Percentiles rank a stretch among this genome's conserved stretches.
phyloP scores from a whole-genome alignment of 2,329 filamentous ascomycete genomes.

The Macrophomina pseudophaseolina region DNA sequence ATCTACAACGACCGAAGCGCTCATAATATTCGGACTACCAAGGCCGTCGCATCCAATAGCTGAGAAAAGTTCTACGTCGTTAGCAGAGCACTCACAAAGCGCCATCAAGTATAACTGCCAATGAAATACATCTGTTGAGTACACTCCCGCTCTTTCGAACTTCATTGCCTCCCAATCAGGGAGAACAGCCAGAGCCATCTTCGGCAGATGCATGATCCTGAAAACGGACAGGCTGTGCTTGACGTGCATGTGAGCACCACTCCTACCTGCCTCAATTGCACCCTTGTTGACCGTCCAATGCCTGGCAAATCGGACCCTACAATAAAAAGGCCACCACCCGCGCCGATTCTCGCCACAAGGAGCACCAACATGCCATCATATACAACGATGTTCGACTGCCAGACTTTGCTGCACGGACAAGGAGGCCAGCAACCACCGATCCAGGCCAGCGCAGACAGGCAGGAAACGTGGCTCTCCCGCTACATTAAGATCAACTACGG shows the following conservation, averaged over 20 bases:
- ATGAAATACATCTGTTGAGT: not conserved
- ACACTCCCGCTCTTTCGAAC: not conserved
- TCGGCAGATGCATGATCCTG: not conserved
- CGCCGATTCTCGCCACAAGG: not conserved
- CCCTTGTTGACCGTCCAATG: not conserved
- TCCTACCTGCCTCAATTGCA: too few relatives aligned
- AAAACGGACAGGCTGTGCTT: not conserved
- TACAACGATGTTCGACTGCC: not conserved
- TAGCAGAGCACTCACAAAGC: too few relatives aligned
- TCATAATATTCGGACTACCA: too few relatives aligned
- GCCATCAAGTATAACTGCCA: too few relatives aligned
- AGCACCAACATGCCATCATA: not conserved
- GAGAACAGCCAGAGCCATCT: not conserved
- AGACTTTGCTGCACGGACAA: not conserved
- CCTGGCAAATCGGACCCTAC: not conserved
- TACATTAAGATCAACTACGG: not conserved
- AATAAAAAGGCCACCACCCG: not conserved
- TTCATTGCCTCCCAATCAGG: too few relatives aligned
- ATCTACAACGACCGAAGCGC: too few relatives aligned
- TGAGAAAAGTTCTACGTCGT: too few relatives aligned
- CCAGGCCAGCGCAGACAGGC: not conserved
- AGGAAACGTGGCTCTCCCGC: not conserved
- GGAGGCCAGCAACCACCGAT: not conserved
- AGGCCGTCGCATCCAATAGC: too few relatives aligned
- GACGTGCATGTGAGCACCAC: not conserved